These are phyloP conservation scores for Clarkia xantiana DNA, from an alignment of 345 rosid genomes.

Conservation along the genomic window DNA sequence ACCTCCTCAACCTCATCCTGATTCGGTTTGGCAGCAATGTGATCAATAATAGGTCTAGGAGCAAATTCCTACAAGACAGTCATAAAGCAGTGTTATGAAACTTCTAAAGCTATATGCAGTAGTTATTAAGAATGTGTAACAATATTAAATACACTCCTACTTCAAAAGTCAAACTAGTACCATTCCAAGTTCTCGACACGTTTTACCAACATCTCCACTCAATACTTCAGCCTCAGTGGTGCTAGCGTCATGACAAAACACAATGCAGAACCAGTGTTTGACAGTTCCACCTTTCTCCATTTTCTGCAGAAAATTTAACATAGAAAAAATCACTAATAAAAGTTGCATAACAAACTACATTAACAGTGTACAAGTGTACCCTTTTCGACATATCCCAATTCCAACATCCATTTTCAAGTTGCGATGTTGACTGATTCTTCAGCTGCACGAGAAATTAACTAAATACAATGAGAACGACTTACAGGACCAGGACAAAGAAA, in stretches of 20 bases:
- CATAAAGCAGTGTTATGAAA: conserved; percentile 6
- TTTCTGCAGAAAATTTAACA: conserved; percentile 42
- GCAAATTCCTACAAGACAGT: conserved; percentile 41
- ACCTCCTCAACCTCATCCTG: conserved; percentile 89
- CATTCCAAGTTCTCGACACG: conserved; percentile 90
- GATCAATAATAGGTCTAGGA: conserved; percentile 61
- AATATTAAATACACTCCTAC: background rate
- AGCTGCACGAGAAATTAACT: conserved; percentile 35
- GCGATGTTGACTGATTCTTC: too few relatives aligned
- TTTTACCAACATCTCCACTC: conserved; percentile 81
- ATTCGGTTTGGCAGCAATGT: conserved; percentile 47
- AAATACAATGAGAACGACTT: background rate
- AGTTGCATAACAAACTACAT: background rate
- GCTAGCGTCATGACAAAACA: conserved; percentile 67
- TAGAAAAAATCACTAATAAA: background rate
- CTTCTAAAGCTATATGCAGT: background rate
- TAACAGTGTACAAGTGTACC: conserved; percentile 20
- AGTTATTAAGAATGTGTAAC: background rate
- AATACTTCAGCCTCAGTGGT: conserved; percentile 57
- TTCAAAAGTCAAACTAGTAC: conserved; percentile 20
- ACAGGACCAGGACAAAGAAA: background rate
- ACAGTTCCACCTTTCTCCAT: conserved; percentile 97
- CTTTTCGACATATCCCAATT: conserved; percentile 99
- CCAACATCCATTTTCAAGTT: conserved; percentile 96
- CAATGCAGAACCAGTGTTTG: conserved; percentile 77